Percentiles rank a stretch among this genome's conserved stretches.
phyloP scores from a whole-genome alignment of 306 rosid species.

The Albizia julibrissin region DNA sequence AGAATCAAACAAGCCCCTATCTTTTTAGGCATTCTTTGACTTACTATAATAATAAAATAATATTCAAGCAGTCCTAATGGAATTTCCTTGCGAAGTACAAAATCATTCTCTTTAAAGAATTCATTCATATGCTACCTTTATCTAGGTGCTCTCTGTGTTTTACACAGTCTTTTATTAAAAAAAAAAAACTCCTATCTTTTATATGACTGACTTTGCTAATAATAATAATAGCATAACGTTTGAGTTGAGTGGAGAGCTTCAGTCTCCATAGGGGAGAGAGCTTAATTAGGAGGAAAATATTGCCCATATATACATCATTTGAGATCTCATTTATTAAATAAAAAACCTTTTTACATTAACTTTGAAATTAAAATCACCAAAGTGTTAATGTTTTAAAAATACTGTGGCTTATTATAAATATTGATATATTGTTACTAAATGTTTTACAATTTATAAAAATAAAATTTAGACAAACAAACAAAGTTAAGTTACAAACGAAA shows the following conservation, averaged over 20 bases:
- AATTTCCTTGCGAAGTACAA: no score
- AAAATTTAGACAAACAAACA: no score
- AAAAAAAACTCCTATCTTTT: not conserved
- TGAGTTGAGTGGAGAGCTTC: constrained; percentile 25
- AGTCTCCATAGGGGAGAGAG: constrained; percentile 71
- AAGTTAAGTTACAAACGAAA: not conserved
- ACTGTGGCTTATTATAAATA: not conserved
- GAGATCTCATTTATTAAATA: not conserved
- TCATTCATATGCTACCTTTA: no score
- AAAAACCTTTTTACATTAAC: not conserved
- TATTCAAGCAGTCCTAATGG: no score
- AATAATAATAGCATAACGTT: not conserved
- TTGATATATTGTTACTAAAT: not conserved
- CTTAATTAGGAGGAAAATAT: constrained; percentile 31
- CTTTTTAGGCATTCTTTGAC: no score
- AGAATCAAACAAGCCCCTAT: no score
- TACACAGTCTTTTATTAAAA: not conserved
- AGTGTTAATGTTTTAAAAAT: not conserved
- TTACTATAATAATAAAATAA: no score
- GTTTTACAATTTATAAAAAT: not conserved
- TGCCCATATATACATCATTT: not conserved
- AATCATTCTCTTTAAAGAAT: no score
- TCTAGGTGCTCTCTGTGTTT: no score
- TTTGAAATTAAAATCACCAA: not conserved
- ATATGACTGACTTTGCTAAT: constrained; percentile 27